Base-by-base conservation (phyloP, 371 early-diverging fungal species). In the Mortierella sp. region DNA sequence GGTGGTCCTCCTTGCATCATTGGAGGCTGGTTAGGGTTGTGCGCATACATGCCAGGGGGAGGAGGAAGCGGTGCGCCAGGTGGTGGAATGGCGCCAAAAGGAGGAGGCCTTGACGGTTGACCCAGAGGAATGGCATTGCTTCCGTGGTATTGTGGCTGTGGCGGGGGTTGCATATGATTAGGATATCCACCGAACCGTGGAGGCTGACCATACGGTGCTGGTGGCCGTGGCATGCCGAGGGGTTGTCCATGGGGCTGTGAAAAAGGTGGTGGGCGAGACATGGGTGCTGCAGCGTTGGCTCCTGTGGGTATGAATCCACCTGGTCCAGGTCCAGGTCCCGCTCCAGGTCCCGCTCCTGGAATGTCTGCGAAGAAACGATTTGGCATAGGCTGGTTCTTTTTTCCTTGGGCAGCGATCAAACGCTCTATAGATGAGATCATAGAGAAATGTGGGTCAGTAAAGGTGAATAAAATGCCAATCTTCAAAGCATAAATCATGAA, bases 321-420 rank as follows among this genome's bases (percentile, higher is more conserved):
- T 76, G 88, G 79, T 27, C 58, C 58, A 10, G 55, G 5, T 55
- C 55, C 60, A 10, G 55, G 5, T 55, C 55, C 60, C 68, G 72
- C 74, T 54, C 81, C 81, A 4, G 73, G 65, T 21, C 83, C 81
- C 77, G 78, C 51, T 73, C 88, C 84, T 16, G 91, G 89, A 60
- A 94, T 93, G 71, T 93, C 95, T 14, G 93, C 93, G 88, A 94
- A 96, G 21, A 95, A 80, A 60, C 94, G 90, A 84, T 95, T 95
- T 35, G 96, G 95, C 82, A 83, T 83, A 44, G 92, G 91, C 54
- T 90, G 90, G 80, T 94, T 94, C 88, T 97, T 97, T 71, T 91
- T 90, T 44, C 96, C 97, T 89, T 98, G 96, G 7, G 96, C 95
- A 4, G 99, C 99, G 86, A 99, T 91, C 72, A 99, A 87, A 77